Evolutionary conservation across 2,329 filamentous ascomycete species (phyloP).

Genomic region (Pseudocercospora musae): DNA sequence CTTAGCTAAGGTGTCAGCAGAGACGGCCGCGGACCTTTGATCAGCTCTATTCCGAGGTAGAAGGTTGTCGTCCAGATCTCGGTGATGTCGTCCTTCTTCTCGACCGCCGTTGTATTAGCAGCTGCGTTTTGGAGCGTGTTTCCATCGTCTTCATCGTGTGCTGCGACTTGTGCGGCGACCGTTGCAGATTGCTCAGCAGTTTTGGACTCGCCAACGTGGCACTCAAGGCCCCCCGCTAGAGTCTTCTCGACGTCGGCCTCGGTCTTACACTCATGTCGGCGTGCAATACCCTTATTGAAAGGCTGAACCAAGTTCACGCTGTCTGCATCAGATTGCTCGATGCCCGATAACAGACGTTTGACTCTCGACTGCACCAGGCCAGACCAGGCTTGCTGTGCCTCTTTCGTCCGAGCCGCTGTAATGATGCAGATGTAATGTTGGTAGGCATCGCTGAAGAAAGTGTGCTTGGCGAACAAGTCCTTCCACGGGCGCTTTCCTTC

Average conservation of each 20-base stretch:
- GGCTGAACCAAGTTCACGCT: slow-evolving; percentile 77
- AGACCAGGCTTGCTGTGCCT: slow-evolving; percentile 82
- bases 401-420: slow-evolving; percentile 75
- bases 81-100: slow-evolving; percentile 42
- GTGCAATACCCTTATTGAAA: slow-evolving; percentile 89
- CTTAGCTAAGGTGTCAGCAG: not conserved
- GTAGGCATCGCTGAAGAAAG: slow-evolving; percentile 88
- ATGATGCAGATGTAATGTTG: slow-evolving; percentile 94
- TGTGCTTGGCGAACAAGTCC: slow-evolving; percentile 83
- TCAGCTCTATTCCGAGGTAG: slow-evolving; percentile 84
- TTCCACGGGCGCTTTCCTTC: slow-evolving; percentile 75
- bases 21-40: slow-evolving; percentile 29
- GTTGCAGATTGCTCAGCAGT: slow-evolving; percentile 52
- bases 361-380: slow-evolving; percentile 93
- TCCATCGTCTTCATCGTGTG: slow-evolving; percentile 40
- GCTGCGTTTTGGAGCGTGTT: slow-evolving; percentile 35
- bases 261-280: slow-evolving; percentile 66
- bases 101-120: slow-evolving; percentile 28
- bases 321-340: slow-evolving; percentile 71
- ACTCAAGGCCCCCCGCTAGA: slow-evolving; percentile 59
- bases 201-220: slow-evolving; percentile 58
- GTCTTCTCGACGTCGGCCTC: slow-evolving; percentile 62
- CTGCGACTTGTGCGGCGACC: slow-evolving; percentile 48
- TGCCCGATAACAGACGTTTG: slow-evolving; percentile 73
- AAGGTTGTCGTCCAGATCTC: slow-evolving; percentile 84